A percentile compares a stretch with the other conserved stretches of the same genome.
phyloP scores from a whole-genome alignment of 768 basidiomycete genomes.

The Chlorophyllum brunneum region DNA sequence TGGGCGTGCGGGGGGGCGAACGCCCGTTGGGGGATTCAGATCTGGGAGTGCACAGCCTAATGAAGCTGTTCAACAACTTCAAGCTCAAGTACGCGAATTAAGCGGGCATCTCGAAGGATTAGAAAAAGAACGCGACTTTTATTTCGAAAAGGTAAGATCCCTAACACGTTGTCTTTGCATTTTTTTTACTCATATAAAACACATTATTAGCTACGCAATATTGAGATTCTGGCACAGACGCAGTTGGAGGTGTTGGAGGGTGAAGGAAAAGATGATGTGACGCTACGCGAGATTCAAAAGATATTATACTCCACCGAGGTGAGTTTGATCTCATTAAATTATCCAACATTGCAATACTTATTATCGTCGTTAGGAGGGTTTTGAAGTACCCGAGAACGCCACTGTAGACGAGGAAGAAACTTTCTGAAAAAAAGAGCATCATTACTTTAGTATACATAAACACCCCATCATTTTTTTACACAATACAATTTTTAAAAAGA shows the following conservation, averaged over 20 bases:
- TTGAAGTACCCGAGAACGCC: conserved; percentile 77
- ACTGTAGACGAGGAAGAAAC: conserved; percentile 79
- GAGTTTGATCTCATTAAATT: conserved; percentile 19
- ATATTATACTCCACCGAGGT: conserved; percentile 97
- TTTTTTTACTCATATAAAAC: neutral
- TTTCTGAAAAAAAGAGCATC: conserved; percentile 48
- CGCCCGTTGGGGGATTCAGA: conserved; percentile 68
- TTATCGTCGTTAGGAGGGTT: conserved; percentile 65
- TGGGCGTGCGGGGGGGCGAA: conserved; percentile 60
- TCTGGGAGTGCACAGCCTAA: conserved; percentile 62
- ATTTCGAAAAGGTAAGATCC: conserved; percentile 85
- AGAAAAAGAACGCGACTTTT: conserved; percentile 98
- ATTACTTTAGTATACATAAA: neutral
- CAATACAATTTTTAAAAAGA: neutral
- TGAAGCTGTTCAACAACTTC: conserved; percentile 65
- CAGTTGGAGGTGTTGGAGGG: conserved; percentile 62
- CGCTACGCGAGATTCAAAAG: conserved; percentile 78
- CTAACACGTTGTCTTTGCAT: neutral
- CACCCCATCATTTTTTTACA: neutral
- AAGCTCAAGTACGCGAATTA: conserved; percentile 79
- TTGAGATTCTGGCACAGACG: conserved; percentile 89
- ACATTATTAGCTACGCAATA: conserved; percentile 74
- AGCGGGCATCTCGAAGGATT: conserved; percentile 79
- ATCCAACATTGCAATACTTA: neutral
- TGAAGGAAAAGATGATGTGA: conserved; percentile 52